A percentile compares a stretch with the other conserved stretches of the same genome.
Conservation (phyloP, 768 basidiomycete species). For the Naganishia kalamii region DNA sequence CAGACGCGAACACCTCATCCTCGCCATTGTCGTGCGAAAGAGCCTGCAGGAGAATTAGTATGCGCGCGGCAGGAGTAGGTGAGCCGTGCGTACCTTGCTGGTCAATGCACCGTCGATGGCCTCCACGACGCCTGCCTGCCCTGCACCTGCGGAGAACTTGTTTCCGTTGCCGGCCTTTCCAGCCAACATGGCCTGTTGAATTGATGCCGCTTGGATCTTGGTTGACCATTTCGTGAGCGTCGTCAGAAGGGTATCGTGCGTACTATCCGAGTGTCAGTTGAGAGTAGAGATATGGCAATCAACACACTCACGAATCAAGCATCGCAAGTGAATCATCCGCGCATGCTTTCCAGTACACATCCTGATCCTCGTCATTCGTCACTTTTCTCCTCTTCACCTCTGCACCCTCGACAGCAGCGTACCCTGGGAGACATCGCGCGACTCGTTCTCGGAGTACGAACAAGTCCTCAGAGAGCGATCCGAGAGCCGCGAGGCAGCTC, state of each 20-base stretch:
- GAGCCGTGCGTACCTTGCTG: constrained; percentile 29
- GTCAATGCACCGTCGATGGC: constrained; percentile 68
- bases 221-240: constrained; percentile 90
- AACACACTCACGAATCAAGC: constrained; percentile 36
- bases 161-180: constrained; percentile 51
- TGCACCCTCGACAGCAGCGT: not conserved
- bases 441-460: not conserved
- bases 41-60: not conserved
- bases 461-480: constrained; percentile 9
- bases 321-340: constrained; percentile 32
- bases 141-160: constrained; percentile 51
- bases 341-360: constrained; percentile 32
- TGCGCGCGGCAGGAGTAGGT: not conserved
- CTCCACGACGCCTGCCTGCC: constrained; percentile 53
- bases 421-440: not conserved
- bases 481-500: not conserved
- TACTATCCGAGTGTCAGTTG: constrained; percentile 36
- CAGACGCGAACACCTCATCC: constrained; percentile 30
- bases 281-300: not conserved
- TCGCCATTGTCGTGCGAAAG: constrained; percentile 20
- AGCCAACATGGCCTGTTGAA: constrained; percentile 52
- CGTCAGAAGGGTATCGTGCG: constrained; percentile 66
- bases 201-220: constrained; percentile 88
- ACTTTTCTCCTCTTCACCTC: constrained; percentile 17
- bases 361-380: constrained; percentile 19